phyloP scores from a whole-genome alignment of 2,329 filamentous ascomycete species.

The Aureobasidium leucospermi region DNA sequence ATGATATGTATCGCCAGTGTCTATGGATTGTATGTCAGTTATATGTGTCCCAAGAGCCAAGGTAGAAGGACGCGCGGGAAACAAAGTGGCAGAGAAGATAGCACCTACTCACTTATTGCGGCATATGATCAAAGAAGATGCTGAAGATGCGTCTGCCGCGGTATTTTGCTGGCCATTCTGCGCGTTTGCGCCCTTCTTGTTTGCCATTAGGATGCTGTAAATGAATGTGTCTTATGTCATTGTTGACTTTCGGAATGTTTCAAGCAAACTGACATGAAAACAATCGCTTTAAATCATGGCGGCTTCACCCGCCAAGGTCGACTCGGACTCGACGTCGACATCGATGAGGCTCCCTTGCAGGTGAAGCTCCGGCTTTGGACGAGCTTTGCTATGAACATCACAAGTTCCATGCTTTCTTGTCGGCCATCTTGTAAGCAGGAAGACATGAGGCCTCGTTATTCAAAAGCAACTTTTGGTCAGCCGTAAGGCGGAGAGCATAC shows the following conservation, averaged over 20 bases:
- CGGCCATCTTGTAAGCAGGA: background rate
- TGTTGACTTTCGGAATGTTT: background rate
- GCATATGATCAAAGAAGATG: constrained; percentile 53
- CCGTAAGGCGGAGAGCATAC: background rate
- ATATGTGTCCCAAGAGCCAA: background rate
- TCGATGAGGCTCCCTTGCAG: background rate
- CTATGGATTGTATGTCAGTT: constrained; percentile 36
- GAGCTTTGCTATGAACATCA: background rate
- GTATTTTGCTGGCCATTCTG: constrained; percentile 16
- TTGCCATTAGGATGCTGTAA: constrained; percentile 22
- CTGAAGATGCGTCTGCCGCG: constrained; percentile 27
- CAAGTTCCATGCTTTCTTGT: background rate
- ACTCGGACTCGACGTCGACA: background rate
- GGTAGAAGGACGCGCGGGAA: background rate
- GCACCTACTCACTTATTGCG: constrained; percentile 57
- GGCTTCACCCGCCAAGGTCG: constrained; percentile 3
- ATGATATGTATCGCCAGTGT: constrained; percentile 79
- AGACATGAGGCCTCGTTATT: too few species aligned
- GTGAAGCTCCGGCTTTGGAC: background rate
- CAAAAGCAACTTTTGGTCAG: background rate
- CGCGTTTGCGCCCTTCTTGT: constrained; percentile 24
- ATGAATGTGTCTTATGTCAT: background rate
- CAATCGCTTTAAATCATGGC: background rate
- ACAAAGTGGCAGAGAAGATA: background rate
- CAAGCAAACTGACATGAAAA: background rate